A percentile compares a stretch with the other conserved stretches of the same genome.
Conservation (phyloP, 169 alveolate species). For the Cytauxzoon felis region DNA sequence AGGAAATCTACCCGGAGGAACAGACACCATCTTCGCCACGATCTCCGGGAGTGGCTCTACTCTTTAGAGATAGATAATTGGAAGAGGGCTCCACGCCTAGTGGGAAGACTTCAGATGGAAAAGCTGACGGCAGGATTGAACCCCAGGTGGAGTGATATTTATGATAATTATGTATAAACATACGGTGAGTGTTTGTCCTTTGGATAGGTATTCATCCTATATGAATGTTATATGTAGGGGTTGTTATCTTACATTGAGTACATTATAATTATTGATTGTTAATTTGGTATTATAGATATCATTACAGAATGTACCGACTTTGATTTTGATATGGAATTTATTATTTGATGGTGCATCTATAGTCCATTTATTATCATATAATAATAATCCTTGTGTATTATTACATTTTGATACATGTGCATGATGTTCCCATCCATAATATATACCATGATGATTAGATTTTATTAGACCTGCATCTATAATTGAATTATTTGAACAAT, state of each 20-base stretch:
- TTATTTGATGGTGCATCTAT: slow-evolving; percentile 57
- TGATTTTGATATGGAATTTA: slow-evolving; percentile 20
- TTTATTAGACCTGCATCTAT: slow-evolving; percentile 39
- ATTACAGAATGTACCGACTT: slow-evolving; percentile 23
- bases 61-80: no score
- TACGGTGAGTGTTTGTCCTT: slow-evolving; percentile 38
- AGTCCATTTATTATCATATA: slow-evolving; percentile 43
- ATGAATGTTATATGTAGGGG: background rate
- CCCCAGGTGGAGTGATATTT: background rate
- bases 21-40: no score
- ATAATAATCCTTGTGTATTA: background rate
- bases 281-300: slow-evolving; percentile 14
- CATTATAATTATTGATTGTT: slow-evolving; percentile 33
- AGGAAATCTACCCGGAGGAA: no score
- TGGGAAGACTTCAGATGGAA: no score
- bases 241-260: slow-evolving; percentile 23
- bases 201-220: slow-evolving; percentile 49
- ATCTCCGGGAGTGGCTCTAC: no score
- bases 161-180: background rate
- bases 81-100: no score
- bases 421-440: slow-evolving; percentile 42
- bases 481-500: background rate
- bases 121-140: no score
- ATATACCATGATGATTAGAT: slow-evolving; percentile 29
- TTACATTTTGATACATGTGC: slow-evolving; percentile 1